These are phyloP conservation scores for Caryopteris hybrid DNA, from an alignment of 305 asterid genomes.

Conservation along the genomic window DNA sequence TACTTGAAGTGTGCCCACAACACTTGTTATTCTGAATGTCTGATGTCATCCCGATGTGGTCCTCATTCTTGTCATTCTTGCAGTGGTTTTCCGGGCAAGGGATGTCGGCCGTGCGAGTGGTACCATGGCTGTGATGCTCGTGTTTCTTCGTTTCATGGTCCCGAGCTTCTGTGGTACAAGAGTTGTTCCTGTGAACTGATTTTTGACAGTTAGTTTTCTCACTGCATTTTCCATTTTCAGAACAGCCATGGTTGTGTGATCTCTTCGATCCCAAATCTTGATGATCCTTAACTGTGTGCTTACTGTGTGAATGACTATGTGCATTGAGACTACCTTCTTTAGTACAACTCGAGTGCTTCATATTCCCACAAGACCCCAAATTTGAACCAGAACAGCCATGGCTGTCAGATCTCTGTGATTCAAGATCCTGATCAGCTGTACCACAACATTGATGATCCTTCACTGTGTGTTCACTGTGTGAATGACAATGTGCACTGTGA, in stretches of 20 bases:
- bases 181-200: neutral
- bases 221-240: neutral
- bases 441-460: neutral
- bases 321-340: neutral
- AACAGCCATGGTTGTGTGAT: neutral
- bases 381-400: neutral
- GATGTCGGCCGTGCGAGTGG: neutral
- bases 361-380: neutral
- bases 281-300: neutral
- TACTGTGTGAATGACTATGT: neutral
- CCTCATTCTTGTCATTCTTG: neutral
- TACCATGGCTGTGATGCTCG: constrained; percentile 1
- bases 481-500: neutral
- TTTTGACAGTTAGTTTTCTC: neutral
- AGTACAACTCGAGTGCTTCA: neutral
- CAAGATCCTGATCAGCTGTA: neutral
- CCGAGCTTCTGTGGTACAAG: neutral
- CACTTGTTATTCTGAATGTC: constrained; percentile 13
- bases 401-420: neutral
- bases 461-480: neutral
- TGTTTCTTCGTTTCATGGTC: neutral
- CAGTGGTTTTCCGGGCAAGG: constrained; percentile 3
- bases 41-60: neutral
- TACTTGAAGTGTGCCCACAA: constrained; percentile 20
- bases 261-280: neutral